Evolutionary conservation across 2,329 filamentous ascomycete genomes (phyloP).

Genomic region (Alternaria brassicae): DNA sequence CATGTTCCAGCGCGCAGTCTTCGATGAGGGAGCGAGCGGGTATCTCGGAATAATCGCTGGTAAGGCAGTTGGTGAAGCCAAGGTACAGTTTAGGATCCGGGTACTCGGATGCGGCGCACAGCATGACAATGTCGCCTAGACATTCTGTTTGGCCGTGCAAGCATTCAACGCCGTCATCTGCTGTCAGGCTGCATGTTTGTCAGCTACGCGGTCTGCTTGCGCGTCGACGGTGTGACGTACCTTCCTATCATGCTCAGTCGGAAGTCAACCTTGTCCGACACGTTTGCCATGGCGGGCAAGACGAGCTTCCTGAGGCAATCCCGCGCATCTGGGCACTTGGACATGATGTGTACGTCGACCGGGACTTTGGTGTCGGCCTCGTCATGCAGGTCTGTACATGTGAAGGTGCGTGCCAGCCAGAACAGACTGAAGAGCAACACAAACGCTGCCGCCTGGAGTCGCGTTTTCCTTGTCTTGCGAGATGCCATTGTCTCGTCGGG

Average conservation of each 20-base stretch:
- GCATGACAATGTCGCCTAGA: slow-evolving; percentile 91
- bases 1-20: slow-evolving; percentile 89
- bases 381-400: slow-evolving; percentile 35
- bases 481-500: slow-evolving; percentile 22
- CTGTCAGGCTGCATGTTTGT: slow-evolving; percentile 59
- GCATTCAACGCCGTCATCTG: slow-evolving; percentile 84
- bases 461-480: slow-evolving; percentile 17
- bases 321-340: slow-evolving; percentile 89
- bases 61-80: slow-evolving; percentile 92
- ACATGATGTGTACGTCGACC: slow-evolving; percentile 93
- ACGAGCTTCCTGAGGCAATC: slow-evolving; percentile 83
- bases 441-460: slow-evolving; percentile 36
- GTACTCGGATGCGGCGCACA: slow-evolving; percentile 85
- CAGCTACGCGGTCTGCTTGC: background rate
- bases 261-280: slow-evolving; percentile 87
- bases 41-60: slow-evolving; percentile 76
- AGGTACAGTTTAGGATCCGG: slow-evolving; percentile 86
- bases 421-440: slow-evolving; percentile 42
- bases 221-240: slow-evolving; percentile 54
- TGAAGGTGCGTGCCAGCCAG: slow-evolving; percentile 39
- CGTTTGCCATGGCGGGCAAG: slow-evolving; percentile 83
- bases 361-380: slow-evolving; percentile 63
- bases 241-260: slow-evolving; percentile 87
- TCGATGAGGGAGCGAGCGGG: slow-evolving; percentile 80
- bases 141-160: slow-evolving; percentile 90